Percentiles rank a stretch among this genome's conserved stretches.
phyloP scores from a whole-genome alignment of 2,329 filamentous ascomycete genomes.

The Exophiala oligosperma region DNA sequence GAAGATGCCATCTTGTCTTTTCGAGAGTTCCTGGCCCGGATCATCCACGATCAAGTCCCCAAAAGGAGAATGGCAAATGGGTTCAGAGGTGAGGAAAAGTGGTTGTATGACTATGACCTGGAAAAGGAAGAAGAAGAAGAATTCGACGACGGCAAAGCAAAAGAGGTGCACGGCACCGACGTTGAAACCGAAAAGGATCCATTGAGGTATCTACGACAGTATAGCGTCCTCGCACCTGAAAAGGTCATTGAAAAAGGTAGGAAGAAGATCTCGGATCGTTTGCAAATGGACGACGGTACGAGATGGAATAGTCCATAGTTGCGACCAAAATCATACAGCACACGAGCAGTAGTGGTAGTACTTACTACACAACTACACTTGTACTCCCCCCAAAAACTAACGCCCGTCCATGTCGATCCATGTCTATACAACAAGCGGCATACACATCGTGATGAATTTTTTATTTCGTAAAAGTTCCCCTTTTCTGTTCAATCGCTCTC shows the following conservation, averaged over 20 bases:
- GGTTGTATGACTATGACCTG: conserved; percentile 23
- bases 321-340: too few species aligned
- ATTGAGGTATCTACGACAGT: background rate
- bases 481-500: conserved; percentile 18
- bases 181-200: background rate
- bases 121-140: background rate
- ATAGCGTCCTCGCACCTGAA: conserved; percentile 16
- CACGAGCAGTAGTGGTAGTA: too few species aligned
- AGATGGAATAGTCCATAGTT: too few species aligned
- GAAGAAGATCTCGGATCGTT: conserved; percentile 6
- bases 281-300: background rate
- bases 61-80: conserved; percentile 5
- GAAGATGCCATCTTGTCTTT: conserved; percentile 19
- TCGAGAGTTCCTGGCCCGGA: conserved; percentile 17
- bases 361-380: too few species aligned
- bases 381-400: too few species aligned
- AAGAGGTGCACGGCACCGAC: background rate
- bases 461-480: too few species aligned
- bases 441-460: too few species aligned
- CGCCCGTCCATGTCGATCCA: too few species aligned
- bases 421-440: too few species aligned
- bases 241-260: conserved; percentile 13
- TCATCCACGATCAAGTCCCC: conserved; percentile 19
- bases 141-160: background rate
- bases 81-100: conserved; percentile 16